These are phyloP conservation scores for Ganoderma resinaceum DNA, from an alignment of 1,284 basidiomycete species.

Conservation along the genomic window DNA sequence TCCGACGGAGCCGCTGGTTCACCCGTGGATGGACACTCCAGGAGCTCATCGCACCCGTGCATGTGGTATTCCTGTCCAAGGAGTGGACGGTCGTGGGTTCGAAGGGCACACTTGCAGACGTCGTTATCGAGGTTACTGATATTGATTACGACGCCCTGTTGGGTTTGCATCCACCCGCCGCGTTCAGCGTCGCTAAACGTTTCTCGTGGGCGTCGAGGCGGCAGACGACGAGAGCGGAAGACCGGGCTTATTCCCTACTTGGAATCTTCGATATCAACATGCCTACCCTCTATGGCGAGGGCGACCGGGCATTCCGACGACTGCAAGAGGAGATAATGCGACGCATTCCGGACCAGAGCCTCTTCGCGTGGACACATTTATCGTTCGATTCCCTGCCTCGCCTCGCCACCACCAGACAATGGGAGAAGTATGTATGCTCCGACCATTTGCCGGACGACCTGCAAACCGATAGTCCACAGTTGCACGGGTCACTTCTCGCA, in stretches of 20 bases:
- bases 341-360: not conserved
- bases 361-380: slow-evolving; percentile 10
- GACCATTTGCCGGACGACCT: too few species aligned
- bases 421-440: too few species aligned
- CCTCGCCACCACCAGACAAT: too few species aligned
- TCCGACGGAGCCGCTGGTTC: too few species aligned
- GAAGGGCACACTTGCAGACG: not conserved
- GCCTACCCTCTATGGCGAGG: slow-evolving; percentile 14
- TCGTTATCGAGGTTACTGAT: not conserved
- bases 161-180: not conserved
- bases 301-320: slow-evolving; percentile 1
- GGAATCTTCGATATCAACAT: slow-evolving; percentile 12
- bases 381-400: too few species aligned
- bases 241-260: slow-evolving; percentile 12
- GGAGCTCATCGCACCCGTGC: slow-evolving; percentile 8
- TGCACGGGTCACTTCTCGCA: too few species aligned
- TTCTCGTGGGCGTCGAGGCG: slow-evolving; percentile 4
- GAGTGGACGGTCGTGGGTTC: slow-evolving; percentile 4
- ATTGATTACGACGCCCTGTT: not conserved
- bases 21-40: too few species aligned
- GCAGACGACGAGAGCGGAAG: slow-evolving; percentile 11
- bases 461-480: too few species aligned
- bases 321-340: slow-evolving; percentile 14
- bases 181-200: slow-evolving; percentile 7
- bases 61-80: not conserved